Conservation (phyloP, 2,329 filamentous ascomycete genomes). For the Colletotrichum tropicale region DNA sequence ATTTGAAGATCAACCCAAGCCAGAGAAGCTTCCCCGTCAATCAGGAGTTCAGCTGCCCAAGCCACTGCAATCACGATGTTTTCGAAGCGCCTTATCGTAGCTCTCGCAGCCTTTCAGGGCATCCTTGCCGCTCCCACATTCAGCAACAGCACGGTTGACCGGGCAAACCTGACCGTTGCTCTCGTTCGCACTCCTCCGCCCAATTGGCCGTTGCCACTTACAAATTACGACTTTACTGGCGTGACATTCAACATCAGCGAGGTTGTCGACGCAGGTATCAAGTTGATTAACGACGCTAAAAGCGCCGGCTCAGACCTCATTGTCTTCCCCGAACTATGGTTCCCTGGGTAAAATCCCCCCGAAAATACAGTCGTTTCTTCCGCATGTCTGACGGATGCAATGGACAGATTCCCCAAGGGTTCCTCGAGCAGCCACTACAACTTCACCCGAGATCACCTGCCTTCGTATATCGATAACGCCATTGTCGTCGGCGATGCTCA, state of each 20-base stretch:
- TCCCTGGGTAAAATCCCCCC: background rate
- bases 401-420: background rate
- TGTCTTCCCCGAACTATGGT: slow-evolving; percentile 1
- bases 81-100: background rate
- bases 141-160: background rate
- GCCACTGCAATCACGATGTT: background rate
- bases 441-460: background rate
- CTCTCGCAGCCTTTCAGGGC: background rate
- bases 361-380: background rate
- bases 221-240: background rate
- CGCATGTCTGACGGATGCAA: background rate
- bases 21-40: background rate
- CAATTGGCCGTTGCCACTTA: background rate
- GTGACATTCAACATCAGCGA: background rate
- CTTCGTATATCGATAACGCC: background rate
- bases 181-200: background rate
- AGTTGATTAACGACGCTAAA: background rate
- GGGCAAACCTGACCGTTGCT: background rate
- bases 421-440: background rate
- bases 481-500: background rate
- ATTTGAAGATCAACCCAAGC: background rate
- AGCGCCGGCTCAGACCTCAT: background rate
- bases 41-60: background rate
- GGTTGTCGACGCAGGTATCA: background rate
- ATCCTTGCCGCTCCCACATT: background rate